Conservation (phyloP, 2,329 filamentous ascomycete genomes). For the Phoma herbarum region DNA sequence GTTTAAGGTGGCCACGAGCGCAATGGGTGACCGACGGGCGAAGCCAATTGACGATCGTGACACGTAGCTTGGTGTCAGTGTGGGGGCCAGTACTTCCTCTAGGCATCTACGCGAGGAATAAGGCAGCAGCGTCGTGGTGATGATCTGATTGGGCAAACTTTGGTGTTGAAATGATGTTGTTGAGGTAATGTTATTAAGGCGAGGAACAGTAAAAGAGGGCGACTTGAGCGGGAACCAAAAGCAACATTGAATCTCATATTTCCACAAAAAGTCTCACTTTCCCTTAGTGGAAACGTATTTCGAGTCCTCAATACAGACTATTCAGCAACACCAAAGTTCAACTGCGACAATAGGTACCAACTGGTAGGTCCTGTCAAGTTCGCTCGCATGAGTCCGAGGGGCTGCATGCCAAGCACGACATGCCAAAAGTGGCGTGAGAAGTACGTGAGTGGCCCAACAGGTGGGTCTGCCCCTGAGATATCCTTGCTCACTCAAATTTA, state of each 20-base stretch:
- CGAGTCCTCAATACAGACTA: conserved; percentile 12
- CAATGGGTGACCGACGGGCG: conserved; percentile 8
- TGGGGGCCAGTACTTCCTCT: conserved; percentile 14
- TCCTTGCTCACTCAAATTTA: conserved; percentile 15
- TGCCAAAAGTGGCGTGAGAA: conserved; percentile 15
- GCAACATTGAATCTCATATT: conserved; percentile 12
- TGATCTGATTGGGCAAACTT: conserved; percentile 14
- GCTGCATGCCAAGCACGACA: conserved; percentile 16
- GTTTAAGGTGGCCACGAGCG: conserved; percentile 12
- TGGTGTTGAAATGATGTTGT: conserved; percentile 14
- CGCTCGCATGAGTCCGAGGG: conserved; percentile 7
- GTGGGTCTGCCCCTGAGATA: conserved; percentile 15
- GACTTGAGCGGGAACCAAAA: conserved; percentile 14
- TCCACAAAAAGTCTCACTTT: conserved; percentile 7
- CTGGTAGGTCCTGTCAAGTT: conserved; percentile 13
- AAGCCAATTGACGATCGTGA: conserved; percentile 15
- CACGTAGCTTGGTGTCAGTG: conserved; percentile 16
- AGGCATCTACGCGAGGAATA: conserved; percentile 9
- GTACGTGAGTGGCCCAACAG: conserved; percentile 15
- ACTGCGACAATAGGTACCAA: conserved; percentile 13
- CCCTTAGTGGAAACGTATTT: conserved; percentile 6
- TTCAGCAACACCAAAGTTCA: conserved; percentile 15
- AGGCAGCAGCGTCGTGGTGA: conserved; percentile 9
- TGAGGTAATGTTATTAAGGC: conserved; percentile 6
- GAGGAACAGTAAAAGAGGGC: conserved; percentile 9